These are phyloP conservation scores for Boechera stricta DNA, from an alignment of 345 rosid species.

Conservation along the genomic window DNA sequence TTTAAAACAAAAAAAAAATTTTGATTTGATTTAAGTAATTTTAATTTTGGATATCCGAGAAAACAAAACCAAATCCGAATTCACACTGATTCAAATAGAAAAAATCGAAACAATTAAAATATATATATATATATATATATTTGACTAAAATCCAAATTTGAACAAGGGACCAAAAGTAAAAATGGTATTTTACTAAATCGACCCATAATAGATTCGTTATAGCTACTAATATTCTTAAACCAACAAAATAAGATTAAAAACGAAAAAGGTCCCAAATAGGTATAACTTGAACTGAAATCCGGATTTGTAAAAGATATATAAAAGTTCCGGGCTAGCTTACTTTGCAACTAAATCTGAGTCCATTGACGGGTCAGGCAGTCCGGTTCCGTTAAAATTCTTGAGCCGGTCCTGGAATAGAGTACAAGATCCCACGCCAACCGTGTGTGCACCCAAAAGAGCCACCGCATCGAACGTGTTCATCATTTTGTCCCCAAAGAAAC, in stretches of 20 bases:
- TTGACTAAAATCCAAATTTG: too few relatives aligned
- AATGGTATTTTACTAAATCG: too few relatives aligned
- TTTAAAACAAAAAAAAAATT: too few relatives aligned
- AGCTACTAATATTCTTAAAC: background rate
- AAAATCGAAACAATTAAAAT: background rate
- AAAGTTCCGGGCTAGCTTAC: slow-evolving; percentile 17
- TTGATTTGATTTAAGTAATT: background rate
- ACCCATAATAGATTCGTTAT: too few relatives aligned
- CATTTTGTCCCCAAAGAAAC: slow-evolving; percentile 46
- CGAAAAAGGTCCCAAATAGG: background rate
- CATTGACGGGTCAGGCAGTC: slow-evolving; percentile 57
- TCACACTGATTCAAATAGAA: background rate
- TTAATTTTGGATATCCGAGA: background rate
- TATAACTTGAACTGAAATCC: background rate
- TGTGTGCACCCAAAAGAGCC: slow-evolving; percentile 69
- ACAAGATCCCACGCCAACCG: slow-evolving; percentile 69
- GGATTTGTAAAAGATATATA: background rate
- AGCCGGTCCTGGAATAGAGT: slow-evolving; percentile 54
- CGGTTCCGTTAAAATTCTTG: slow-evolving; percentile 47
- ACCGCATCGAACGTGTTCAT: slow-evolving; percentile 56
- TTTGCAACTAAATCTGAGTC: slow-evolving; percentile 46
- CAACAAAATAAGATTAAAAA: background rate
- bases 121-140: background rate
- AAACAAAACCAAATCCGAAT: background rate
- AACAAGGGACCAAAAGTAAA: too few relatives aligned